Conservation (phyloP, 768 basidiomycete species). For the Calocybe gangraenosa region DNA sequence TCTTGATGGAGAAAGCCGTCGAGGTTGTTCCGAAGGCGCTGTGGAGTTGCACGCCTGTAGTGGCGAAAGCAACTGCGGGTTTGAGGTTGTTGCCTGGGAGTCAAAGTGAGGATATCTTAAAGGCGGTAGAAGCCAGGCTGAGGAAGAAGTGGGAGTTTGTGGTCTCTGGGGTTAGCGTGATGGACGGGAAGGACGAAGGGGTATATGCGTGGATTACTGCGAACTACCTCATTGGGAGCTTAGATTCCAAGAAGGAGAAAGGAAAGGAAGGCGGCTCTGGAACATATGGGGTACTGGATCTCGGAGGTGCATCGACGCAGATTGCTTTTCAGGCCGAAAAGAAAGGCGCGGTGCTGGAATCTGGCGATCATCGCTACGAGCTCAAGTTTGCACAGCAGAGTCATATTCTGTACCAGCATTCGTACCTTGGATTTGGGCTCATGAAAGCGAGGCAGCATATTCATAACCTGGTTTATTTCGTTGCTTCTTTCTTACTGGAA, state of each 20-base stretch:
- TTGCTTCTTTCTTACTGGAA: conserved; percentile 41
- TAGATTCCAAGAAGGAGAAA: conserved; percentile 46
- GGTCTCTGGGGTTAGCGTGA: conserved; percentile 66
- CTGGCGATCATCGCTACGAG: conserved; percentile 91
- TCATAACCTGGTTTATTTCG: conserved; percentile 86
- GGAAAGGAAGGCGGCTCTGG: conserved; percentile 11
- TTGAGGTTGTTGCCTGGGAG: conserved; percentile 63
- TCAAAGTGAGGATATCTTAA: conserved; percentile 29
- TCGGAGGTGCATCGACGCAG: conserved; percentile 96
- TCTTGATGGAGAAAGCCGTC: conserved; percentile 76
- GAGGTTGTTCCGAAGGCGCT: conserved; percentile 67
- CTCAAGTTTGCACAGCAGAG: conserved; percentile 68
- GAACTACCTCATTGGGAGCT: conserved; percentile 82
- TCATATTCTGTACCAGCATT: conserved; percentile 91
- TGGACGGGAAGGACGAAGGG: conserved; percentile 96
- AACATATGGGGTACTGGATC: conserved; percentile 84
- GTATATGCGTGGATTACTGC: conserved; percentile 99
- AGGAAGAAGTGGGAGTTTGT: conserved; percentile 10
- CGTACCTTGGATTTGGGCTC: conserved; percentile 94
- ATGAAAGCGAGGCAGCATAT: conserved; percentile 84
- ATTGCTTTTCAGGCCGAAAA: conserved; percentile 91
- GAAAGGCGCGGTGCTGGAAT: conserved; percentile 40
- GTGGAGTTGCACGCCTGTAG: conserved; percentile 77
- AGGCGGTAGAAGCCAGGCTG: conserved; percentile 28
- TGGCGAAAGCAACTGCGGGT: conserved; percentile 91